phyloP scores from a whole-genome alignment of 305 asterid species.

The Solanum hybrid region DNA sequence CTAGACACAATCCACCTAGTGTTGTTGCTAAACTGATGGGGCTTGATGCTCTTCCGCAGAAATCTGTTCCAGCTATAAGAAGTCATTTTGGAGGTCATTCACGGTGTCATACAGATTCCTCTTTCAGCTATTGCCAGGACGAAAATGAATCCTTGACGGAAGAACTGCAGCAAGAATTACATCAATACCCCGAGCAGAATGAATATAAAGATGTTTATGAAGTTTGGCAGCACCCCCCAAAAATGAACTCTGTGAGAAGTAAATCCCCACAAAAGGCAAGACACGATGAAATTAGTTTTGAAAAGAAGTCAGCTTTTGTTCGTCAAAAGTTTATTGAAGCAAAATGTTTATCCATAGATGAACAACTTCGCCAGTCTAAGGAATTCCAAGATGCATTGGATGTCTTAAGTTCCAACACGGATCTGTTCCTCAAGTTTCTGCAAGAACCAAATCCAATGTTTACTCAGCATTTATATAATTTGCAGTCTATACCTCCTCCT shows the following conservation, averaged over 20 bases:
- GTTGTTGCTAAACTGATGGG: conserved; percentile 97
- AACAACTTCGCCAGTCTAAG: conserved; percentile 70
- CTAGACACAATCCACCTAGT: conserved; percentile 58
- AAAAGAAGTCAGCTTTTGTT: conserved; percentile 65
- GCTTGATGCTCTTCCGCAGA: conserved; percentile 82
- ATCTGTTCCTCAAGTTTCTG: conserved; percentile 67
- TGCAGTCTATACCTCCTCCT: conserved; percentile 54
- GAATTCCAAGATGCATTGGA: conserved; percentile 88
- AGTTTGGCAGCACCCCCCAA: conserved; percentile 48
- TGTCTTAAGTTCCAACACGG: conserved; percentile 78
- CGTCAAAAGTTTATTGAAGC: conserved; percentile 88
- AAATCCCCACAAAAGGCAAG: conserved; percentile 43
- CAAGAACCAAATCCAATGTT: conserved; percentile 73
- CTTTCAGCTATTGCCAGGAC: conserved; percentile 54
- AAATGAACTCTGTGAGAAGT: conserved; percentile 21
- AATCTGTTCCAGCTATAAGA: conserved; percentile 46
- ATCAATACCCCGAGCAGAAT: conserved; percentile 34
- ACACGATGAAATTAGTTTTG: conserved; percentile 28
- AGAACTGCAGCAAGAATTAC: conserved; percentile 18
- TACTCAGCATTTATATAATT: conserved; percentile 41
- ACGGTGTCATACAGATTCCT: conserved; percentile 57
- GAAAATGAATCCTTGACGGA: conserved; percentile 36
- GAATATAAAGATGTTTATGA: conserved; percentile 62
- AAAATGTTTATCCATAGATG: conserved; percentile 71
- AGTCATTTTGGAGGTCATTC: conserved; percentile 47